Evolutionary conservation across 768 basidiomycete species (phyloP).

Genomic region (Boletus sensibilis): DNA sequence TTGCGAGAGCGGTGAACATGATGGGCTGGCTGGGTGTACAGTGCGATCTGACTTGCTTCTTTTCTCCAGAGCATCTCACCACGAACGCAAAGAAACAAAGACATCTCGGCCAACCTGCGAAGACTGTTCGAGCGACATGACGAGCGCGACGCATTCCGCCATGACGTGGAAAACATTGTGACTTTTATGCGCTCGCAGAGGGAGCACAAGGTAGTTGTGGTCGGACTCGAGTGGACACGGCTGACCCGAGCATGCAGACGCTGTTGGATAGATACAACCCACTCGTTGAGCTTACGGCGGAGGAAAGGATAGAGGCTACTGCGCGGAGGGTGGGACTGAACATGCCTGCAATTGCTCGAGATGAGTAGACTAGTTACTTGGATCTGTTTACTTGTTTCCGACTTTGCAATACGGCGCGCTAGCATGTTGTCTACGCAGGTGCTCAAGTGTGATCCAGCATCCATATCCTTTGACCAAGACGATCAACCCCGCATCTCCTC

Average conservation of each 20-base stretch:
- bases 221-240: background rate
- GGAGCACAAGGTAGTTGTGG: constrained; percentile 63
- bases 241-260: constrained; percentile 41
- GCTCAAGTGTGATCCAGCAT: constrained; percentile 59
- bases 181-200: constrained; percentile 73
- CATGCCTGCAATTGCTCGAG: constrained; percentile 59
- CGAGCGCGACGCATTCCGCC: constrained; percentile 32
- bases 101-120: constrained; percentile 53
- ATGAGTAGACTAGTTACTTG: constrained; percentile 3
- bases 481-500: constrained; percentile 51
- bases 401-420: background rate
- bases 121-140: constrained; percentile 45
- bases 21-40: background rate
- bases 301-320: constrained; percentile 82
- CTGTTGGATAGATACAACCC: constrained; percentile 90
- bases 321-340: constrained; percentile 85
- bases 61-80: constrained; percentile 37
- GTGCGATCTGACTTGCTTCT: background rate
- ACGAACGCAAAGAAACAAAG: constrained; percentile 38
- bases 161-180: constrained; percentile 57
- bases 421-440: constrained; percentile 36
- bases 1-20: constrained; percentile 26
- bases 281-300: constrained; percentile 68
- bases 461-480: constrained; percentile 53
- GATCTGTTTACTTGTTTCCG: constrained; percentile 6